These are phyloP conservation scores for Inga leiocalycina DNA, from an alignment of 306 rosid genomes.

Conservation along the genomic window DNA sequence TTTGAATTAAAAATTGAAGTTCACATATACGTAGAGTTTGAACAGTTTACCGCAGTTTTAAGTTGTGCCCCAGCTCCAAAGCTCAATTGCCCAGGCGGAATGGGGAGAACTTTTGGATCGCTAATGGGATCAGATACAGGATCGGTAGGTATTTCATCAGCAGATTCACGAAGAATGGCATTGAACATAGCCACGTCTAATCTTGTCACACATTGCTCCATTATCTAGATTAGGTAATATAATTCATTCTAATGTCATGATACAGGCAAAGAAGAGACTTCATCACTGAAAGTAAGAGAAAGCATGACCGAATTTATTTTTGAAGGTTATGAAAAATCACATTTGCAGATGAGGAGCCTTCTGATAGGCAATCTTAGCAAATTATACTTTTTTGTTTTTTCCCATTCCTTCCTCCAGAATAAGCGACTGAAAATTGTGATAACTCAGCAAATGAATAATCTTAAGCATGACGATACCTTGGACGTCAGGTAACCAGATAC, in stretches of 20 bases:
- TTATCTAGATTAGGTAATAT: slow-evolving; percentile 54
- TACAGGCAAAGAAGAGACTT: neutral
- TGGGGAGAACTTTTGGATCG: slow-evolving; percentile 82
- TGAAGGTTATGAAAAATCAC: neutral
- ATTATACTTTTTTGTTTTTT: slow-evolving; percentile 14
- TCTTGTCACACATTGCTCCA: slow-evolving; percentile 96
- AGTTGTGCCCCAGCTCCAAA: slow-evolving; percentile 95
- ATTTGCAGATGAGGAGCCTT: slow-evolving; percentile 4
- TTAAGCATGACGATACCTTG: neutral
- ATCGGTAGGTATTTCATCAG: slow-evolving; percentile 87
- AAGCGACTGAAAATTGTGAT: slow-evolving; percentile 3
- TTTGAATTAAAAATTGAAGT: slow-evolving; percentile 17
- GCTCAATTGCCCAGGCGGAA: slow-evolving; percentile 78
- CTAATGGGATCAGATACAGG: slow-evolving; percentile 96
- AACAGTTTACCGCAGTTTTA: slow-evolving; percentile 76
- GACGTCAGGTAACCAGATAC: neutral
- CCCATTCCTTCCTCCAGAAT: neutral
- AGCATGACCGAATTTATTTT: neutral
- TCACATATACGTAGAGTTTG: neutral
- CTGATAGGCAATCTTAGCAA: slow-evolving; percentile 12
- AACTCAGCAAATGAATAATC: neutral
- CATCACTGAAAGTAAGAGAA: slow-evolving; percentile 2
- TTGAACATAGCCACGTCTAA: slow-evolving; percentile 98
- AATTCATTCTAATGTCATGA: slow-evolving; percentile 29
- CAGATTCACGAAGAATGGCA: slow-evolving; percentile 96